Evolutionary conservation across 2,329 filamentous ascomycete species (phyloP).

Genomic region (Penicillium sp.): DNA sequence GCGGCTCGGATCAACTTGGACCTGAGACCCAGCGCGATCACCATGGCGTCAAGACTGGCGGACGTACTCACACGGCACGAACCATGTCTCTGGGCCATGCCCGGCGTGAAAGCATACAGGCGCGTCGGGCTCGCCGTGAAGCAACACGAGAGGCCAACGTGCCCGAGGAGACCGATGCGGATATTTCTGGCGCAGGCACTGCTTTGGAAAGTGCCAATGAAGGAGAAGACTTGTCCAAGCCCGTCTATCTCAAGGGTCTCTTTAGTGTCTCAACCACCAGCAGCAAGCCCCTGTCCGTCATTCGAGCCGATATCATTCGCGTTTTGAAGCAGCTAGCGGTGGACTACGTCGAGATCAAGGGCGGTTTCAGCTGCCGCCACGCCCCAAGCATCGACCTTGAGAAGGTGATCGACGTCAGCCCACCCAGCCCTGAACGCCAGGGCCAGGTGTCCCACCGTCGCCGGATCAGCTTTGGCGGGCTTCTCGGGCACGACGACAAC

Average conservation of each 20-base stretch:
- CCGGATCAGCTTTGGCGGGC: constrained; percentile 81
- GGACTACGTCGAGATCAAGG: constrained; percentile 89
- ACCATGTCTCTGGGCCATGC: constrained; percentile 89
- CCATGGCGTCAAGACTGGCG: constrained; percentile 50
- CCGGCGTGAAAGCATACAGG: constrained; percentile 88
- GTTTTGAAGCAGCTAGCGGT: constrained; percentile 86
- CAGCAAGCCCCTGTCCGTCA: constrained; percentile 81
- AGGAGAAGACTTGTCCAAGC: constrained; percentile 78
- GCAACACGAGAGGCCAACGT: constrained; percentile 74
- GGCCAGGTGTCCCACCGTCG: constrained; percentile 63
- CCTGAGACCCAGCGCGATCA: constrained; percentile 50
- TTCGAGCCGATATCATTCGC: constrained; percentile 85
- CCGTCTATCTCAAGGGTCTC: constrained; percentile 91
- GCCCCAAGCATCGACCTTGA: constrained; percentile 86
- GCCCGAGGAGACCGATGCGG: constrained; percentile 86
- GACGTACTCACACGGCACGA: constrained; percentile 66
- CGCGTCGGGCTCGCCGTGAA: constrained; percentile 73
- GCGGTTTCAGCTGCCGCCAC: constrained; percentile 88
- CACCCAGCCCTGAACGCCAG: constrained; percentile 59
- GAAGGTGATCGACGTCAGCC: constrained; percentile 64
- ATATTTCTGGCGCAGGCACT: constrained; percentile 62
- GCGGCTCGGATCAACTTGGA: constrained; percentile 75
- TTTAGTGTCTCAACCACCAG: constrained; percentile 98
- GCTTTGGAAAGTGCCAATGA: constrained; percentile 52
- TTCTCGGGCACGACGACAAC: constrained; percentile 67